Percentiles rank a stretch among this genome's conserved stretches.
Evolutionary conservation across 371 early-diverging fungal species (phyloP).

Genomic region (Mucor mucedo): DNA sequence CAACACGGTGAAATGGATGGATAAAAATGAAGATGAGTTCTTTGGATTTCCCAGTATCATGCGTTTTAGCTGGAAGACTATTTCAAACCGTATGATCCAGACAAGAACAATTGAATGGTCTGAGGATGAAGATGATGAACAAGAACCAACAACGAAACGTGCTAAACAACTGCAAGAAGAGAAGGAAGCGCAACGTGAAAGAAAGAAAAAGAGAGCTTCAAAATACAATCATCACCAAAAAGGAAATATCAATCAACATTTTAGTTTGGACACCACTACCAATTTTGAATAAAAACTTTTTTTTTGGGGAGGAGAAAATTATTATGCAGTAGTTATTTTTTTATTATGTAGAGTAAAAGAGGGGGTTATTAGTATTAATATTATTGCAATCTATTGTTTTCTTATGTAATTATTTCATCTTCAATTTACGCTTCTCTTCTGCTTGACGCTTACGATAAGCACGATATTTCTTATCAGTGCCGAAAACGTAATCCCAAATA

Average conservation of each 20-base stretch:
- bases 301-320: no score
- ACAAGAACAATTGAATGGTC: conserved; percentile 55
- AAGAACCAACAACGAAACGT: conserved; percentile 18
- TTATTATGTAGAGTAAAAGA: neutral
- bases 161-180: conserved; percentile 18
- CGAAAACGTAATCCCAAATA: conserved; percentile 85
- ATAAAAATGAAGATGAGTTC: conserved; percentile 76
- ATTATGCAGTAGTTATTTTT: no score
- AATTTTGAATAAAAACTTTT: no score
- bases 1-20: conserved; percentile 91
- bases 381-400: conserved; percentile 6
- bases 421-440: conserved; percentile 29
- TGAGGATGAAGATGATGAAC: conserved; percentile 31
- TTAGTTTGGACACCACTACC: conserved; percentile 19
- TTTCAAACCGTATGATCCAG: conserved; percentile 71
- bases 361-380: neutral
- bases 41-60: conserved; percentile 95
- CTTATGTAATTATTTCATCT: conserved; percentile 11
- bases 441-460: conserved; percentile 63
- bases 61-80: conserved; percentile 97
- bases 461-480: conserved; percentile 81
- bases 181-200: conserved; percentile 13
- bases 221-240: conserved; percentile 32
- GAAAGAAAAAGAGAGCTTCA: conserved; percentile 12
- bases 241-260: conserved; percentile 18